A percentile compares a stretch with the other conserved stretches of the same genome.
Evolutionary conservation across 768 basidiomycete genomes (phyloP).

Genomic region (Roridomyces roridus): DNA sequence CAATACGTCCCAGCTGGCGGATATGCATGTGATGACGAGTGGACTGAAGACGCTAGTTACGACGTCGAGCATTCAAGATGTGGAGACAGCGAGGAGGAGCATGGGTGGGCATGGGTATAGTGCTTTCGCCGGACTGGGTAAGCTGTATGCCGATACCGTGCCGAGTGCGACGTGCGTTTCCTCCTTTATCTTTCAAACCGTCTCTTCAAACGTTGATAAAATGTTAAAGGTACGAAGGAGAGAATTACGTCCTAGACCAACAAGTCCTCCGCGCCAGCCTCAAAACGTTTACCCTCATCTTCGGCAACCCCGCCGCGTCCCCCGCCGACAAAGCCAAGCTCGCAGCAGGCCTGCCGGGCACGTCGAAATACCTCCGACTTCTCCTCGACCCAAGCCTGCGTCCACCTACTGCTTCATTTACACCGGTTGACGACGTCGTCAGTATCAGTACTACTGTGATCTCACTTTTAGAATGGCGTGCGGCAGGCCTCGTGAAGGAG

Average conservation of each 20-base stretch:
- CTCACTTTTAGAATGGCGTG: conserved; percentile 67
- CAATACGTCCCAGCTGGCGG: conserved; percentile 68
- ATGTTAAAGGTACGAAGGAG: conserved; percentile 82
- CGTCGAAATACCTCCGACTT: conserved; percentile 61
- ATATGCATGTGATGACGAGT: conserved; percentile 74
- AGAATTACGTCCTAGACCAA: conserved; percentile 78
- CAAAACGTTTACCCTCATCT: no score
- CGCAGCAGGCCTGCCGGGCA: conserved; percentile 48
- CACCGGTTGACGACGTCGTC: no score
- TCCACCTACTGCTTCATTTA: conserved; percentile 29
- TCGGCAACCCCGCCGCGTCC: conserved; percentile 39
- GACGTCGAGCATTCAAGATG: conserved; percentile 55
- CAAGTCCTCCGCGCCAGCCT: conserved; percentile 78
- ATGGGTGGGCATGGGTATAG: conserved; percentile 85
- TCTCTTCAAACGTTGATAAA: no score
- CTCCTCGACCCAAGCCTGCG: conserved; percentile 36
- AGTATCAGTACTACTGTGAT: conserved; percentile 39
- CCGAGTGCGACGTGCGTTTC: conserved; percentile 65
- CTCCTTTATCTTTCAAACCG: background rate
- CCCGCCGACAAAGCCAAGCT: conserved; percentile 16
- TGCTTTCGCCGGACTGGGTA: conserved; percentile 68
- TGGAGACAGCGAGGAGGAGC: conserved; percentile 70
- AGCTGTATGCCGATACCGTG: conserved; percentile 67
- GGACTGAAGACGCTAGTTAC: conserved; percentile 71
- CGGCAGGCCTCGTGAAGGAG: conserved; percentile 61